Evolutionary conservation across 495 filamentous ascomycete genomes (phyloP).

Genomic region (Podospora pseudocomata): DNA sequence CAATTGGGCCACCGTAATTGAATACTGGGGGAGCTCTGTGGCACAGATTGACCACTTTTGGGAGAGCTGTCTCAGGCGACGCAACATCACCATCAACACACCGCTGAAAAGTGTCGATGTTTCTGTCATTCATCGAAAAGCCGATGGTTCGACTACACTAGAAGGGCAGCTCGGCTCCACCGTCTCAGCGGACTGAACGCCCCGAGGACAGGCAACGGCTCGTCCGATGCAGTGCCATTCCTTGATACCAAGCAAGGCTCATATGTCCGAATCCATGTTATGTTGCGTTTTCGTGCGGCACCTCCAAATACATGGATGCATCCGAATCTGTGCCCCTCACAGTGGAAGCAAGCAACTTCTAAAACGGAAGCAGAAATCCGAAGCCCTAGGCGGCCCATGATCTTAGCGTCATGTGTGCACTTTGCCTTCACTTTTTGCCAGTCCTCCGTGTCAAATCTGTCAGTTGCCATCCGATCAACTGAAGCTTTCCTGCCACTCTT

Average conservation of each 20-base stretch:
- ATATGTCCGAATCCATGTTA: background rate
- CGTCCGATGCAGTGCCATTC: constrained; percentile 7
- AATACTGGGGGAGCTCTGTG: background rate
- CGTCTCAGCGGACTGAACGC: background rate
- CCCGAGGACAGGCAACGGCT: constrained; percentile 3
- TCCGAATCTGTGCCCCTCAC: background rate
- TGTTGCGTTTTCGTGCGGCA: background rate
- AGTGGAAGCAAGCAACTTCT: background rate
- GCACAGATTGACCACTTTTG: background rate
- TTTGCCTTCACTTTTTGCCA: background rate
- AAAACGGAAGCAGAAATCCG: background rate
- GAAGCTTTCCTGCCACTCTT: background rate
- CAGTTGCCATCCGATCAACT: background rate
- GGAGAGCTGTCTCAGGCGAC: constrained; percentile 3
- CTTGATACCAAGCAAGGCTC: background rate
- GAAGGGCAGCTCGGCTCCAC: background rate
- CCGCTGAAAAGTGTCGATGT: background rate
- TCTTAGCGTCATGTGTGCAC: background rate
- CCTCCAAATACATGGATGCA: background rate
- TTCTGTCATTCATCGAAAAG: background rate
- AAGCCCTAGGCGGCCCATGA: background rate
- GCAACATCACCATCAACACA: background rate
- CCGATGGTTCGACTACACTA: background rate
- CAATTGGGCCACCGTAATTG: background rate
- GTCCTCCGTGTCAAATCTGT: background rate